Evolutionary conservation across 139 green algal species (phyloP).

Genomic region (Ettlia oleoabundans): DNA sequence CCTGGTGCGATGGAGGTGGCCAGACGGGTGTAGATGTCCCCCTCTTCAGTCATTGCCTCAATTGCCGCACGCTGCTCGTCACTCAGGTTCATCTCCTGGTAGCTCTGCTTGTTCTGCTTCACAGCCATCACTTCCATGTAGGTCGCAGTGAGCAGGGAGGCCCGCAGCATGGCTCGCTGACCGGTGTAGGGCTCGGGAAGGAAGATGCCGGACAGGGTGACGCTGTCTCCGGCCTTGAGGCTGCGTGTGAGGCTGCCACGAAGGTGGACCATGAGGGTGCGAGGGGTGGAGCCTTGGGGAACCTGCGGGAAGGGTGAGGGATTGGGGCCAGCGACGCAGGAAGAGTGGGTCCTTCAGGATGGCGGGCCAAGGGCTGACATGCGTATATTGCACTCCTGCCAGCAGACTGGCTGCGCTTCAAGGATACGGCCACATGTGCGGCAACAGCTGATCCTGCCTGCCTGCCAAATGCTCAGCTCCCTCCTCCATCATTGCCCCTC

Average conservation of each 20-base stretch:
- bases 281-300: constrained; percentile 91
- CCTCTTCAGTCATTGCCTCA: constrained; percentile 56
- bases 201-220: constrained; percentile 91
- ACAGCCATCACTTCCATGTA: constrained; percentile 88
- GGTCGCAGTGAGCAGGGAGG: constrained; percentile 87
- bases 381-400: too few relatives aligned
- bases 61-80: constrained; percentile 57
- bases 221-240: constrained; percentile 86
- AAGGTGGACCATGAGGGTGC: constrained; percentile 90
- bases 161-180: constrained; percentile 46
- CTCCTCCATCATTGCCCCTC: too few relatives aligned
- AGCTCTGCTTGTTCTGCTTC: constrained; percentile 83
- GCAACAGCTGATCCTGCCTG: too few relatives aligned
- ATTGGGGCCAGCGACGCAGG: background rate
- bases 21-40: constrained; percentile 84
- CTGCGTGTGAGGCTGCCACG: constrained; percentile 85
- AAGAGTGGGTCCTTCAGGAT: too few relatives aligned
- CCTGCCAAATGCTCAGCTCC: too few relatives aligned
- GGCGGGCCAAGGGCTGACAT: too few relatives aligned
- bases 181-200: constrained; percentile 90
- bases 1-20: constrained; percentile 59
- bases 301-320: constrained; percentile 67
- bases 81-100: constrained; percentile 58
- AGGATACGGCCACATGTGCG: too few relatives aligned
- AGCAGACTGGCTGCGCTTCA: too few relatives aligned